Evolutionary conservation across 306 rosid genomes (phyloP), one percentile per base, ranked within the genome.

Genomic region (Rosa chinensis): DNA sequence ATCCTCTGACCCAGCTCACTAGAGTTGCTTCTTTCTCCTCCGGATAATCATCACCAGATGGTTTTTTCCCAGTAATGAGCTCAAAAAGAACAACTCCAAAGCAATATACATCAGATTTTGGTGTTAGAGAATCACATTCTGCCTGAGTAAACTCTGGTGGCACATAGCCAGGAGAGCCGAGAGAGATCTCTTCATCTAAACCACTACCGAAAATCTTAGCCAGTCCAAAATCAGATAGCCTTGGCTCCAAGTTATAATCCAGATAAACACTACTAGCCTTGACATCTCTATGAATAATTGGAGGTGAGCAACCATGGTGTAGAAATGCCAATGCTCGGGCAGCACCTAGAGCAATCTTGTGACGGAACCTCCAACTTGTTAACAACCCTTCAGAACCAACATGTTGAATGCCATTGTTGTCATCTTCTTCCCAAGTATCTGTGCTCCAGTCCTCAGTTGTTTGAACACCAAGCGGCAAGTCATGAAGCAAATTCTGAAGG

Each of bases 301-400:
- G 92, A 71, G 99, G 99, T 4, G 96, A 96, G 73, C 99, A 96
- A n/a, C 99, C 98, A 72, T 96, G 99, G 71, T 96, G 99, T 64
- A 96, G 87, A 87, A 91, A 96, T 5, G 98, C 99, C 61, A 96
- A 82, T 35, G 99, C 98, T 76, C 99, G 83, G 1, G 99, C 99
- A 0, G 91, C 89, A 17, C 99, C 97, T n/a, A 96, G 90, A 3
- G 99, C 96, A 0, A 96, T 93, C 61, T 89, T 91, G 90, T 96
- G 99, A 37, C 97, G 94, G 64, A 96, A 96, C 77, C 86, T 83
- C 98, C 99, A 96, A 12, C 93, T 85, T 77, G 94, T 91, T 80
- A 93, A 83, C 72, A 84, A 72, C 37, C 97, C 97, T 85, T 93
- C 98, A 78, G 96, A 90, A 35, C 96, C 90, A 77, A 85, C 91